These are phyloP conservation scores for Panus rudis DNA, from an alignment of 768 basidiomycete genomes.

Conservation along the genomic window DNA sequence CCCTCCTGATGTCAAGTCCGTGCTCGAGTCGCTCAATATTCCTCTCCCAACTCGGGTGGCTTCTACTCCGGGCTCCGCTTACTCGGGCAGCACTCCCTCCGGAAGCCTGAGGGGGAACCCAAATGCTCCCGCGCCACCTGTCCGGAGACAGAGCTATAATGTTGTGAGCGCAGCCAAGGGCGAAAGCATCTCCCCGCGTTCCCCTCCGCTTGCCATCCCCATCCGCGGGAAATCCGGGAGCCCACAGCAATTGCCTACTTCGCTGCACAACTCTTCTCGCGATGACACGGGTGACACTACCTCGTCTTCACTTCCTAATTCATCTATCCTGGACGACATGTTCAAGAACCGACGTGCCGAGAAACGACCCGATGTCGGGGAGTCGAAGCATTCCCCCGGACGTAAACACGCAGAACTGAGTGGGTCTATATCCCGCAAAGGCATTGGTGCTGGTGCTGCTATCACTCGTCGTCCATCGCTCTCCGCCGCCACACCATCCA, in stretches of 20 bases:
- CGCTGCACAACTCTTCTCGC: conserved; percentile 35
- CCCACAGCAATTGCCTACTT: conserved; percentile 37
- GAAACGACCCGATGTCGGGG: conserved; percentile 43
- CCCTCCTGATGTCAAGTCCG: conserved; percentile 62
- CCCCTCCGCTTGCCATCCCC: conserved; percentile 25
- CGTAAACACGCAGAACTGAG: conserved; percentile 57
- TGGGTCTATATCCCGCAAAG: conserved; percentile 37
- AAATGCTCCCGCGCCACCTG: conserved; percentile 15
- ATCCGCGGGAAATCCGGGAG: conserved; percentile 49
- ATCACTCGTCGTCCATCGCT: conserved; percentile 38
- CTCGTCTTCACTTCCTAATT: conserved; percentile 35
- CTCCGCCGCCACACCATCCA: conserved; percentile 28
- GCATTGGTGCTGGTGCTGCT: conserved; percentile 20
- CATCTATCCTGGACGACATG: conserved; percentile 38
- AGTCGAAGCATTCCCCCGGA: conserved; percentile 45
- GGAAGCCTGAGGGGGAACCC: conserved; percentile 11
- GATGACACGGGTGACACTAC: conserved; percentile 34
- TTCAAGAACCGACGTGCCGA: conserved; percentile 44
- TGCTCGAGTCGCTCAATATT: conserved; percentile 42
- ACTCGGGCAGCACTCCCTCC: conserved; percentile 8
- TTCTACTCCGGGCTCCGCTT: conserved; percentile 23
- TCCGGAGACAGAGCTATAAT: conserved; percentile 18
- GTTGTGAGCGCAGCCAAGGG: conserved; percentile 15
- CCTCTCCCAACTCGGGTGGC: background rate
- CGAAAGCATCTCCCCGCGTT: conserved; percentile 13